Conservation (phyloP, 257 asterid species). For the Paraleonurus japonicus region DNA sequence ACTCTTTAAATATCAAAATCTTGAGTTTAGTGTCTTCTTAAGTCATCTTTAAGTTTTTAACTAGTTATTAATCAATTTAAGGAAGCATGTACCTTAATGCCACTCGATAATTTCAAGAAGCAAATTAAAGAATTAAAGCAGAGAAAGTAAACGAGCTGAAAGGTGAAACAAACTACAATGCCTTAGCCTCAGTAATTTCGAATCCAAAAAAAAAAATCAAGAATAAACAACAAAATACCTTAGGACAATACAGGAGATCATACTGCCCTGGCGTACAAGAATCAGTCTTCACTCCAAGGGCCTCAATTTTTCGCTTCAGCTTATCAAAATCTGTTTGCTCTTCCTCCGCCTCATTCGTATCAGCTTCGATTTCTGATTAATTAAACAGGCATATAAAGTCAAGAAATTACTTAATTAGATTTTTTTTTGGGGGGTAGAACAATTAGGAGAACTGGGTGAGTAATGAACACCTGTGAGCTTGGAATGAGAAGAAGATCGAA, state of each 20-base stretch:
- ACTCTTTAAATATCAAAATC: neutral
- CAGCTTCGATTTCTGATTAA: constrained; percentile 20
- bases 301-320: constrained; percentile 40
- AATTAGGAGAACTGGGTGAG: neutral
- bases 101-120: neutral
- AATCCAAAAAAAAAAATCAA: constrained; percentile 6
- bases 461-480: constrained; percentile 27
- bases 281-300: constrained; percentile 39
- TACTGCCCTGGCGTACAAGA: constrained; percentile 53
- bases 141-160: neutral
- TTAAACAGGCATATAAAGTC: neutral
- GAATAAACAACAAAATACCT: constrained; percentile 33
- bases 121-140: constrained; percentile 4
- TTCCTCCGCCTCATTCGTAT: constrained; percentile 28
- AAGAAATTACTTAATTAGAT: neutral
- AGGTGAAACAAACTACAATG: neutral
- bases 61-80: neutral
- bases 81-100: neutral
- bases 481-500: constrained; percentile 24
- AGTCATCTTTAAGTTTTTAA: neutral
- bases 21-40: neutral
- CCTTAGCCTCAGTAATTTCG: neutral
- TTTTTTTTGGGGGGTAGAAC: neutral
- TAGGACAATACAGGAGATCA: constrained; percentile 62
- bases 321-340: constrained; percentile 33